phyloP scores from a whole-genome alignment of 1,139 yeast genomes.

The Blastobotrys indianensis region DNA sequence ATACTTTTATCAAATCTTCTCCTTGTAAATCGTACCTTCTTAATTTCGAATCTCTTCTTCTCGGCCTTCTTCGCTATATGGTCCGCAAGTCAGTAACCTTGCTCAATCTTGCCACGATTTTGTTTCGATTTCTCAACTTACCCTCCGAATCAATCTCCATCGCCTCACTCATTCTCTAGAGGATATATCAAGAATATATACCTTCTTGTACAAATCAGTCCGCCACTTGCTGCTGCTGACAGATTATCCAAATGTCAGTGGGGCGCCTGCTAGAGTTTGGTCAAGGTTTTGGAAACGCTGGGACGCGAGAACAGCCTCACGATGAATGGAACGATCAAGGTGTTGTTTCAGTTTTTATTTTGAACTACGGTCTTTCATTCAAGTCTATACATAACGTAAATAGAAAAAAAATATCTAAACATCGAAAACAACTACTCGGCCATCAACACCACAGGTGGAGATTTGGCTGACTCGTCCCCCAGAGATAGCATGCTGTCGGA shows the following conservation, averaged over 20 bases:
- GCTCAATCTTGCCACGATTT: neutral
- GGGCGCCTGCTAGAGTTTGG: neutral
- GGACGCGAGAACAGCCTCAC: neutral
- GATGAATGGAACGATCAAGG: neutral
- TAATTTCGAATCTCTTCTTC: slow-evolving; percentile 60
- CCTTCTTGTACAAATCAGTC: neutral
- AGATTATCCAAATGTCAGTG: neutral
- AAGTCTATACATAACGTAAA: too few relatives aligned
- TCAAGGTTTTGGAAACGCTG: neutral
- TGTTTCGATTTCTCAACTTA: neutral
- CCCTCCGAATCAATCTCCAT: slow-evolving; percentile 31
- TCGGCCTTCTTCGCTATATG: slow-evolving; percentile 21
- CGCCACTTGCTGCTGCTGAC: too few relatives aligned
- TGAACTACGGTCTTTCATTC: too few relatives aligned
- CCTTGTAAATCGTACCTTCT: slow-evolving; percentile 37
- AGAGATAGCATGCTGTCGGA: slow-evolving; percentile 45
- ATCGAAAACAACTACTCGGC: slow-evolving; percentile 67
- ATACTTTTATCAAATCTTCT: neutral
- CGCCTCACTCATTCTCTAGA: slow-evolving; percentile 27
- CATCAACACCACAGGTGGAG: slow-evolving; percentile 80
- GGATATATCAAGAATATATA: neutral
- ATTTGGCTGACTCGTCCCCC: slow-evolving; percentile 46
- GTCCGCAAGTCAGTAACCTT: neutral
- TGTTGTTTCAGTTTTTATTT: too few relatives aligned
- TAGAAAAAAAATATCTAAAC: slow-evolving; percentile 14